These are phyloP conservation scores for Daldinia childiae DNA, from an alignment of 495 filamentous ascomycete species.

Conservation along the genomic window DNA sequence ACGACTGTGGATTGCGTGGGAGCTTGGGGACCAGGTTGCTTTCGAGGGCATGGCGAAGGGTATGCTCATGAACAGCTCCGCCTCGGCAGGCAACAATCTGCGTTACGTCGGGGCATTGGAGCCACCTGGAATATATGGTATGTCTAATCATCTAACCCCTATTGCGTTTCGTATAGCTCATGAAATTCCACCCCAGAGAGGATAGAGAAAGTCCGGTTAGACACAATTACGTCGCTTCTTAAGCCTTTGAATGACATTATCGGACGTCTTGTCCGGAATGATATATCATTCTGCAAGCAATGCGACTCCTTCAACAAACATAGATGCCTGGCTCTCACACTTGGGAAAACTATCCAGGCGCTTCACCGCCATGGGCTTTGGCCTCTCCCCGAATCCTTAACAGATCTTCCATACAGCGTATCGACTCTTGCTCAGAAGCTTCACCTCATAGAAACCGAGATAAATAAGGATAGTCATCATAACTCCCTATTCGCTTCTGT, in stretches of 20 bases:
- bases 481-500: slow-evolving; percentile 1
- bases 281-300: slow-evolving; percentile 2
- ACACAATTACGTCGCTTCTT: slow-evolving; percentile 29
- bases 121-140: slow-evolving; percentile 41
- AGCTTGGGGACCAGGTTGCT: slow-evolving; percentile 27
- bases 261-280: slow-evolving; percentile 15
- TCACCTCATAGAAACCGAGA: slow-evolving; percentile 2
- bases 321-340: slow-evolving; percentile 14
- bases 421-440: slow-evolving; percentile 20
- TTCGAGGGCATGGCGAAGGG: slow-evolving; percentile 26
- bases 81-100: slow-evolving; percentile 16
- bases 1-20: slow-evolving; percentile 40
- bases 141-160: slow-evolving; percentile 4
- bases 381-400: slow-evolving; percentile 22
- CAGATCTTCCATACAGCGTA: slow-evolving; percentile 13
- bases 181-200: slow-evolving; percentile 8
- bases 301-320: background rate
- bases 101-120: slow-evolving; percentile 30
- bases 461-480: background rate
- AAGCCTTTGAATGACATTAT: slow-evolving; percentile 15
- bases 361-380: slow-evolving; percentile 24
- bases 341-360: slow-evolving; percentile 24
- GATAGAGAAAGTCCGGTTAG: slow-evolving; percentile 28
- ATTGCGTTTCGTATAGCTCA: background rate
- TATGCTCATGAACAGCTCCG: slow-evolving; percentile 22